Base-by-base conservation (phyloP, 345 rosid species). In the Limnanthes douglasii region DNA sequence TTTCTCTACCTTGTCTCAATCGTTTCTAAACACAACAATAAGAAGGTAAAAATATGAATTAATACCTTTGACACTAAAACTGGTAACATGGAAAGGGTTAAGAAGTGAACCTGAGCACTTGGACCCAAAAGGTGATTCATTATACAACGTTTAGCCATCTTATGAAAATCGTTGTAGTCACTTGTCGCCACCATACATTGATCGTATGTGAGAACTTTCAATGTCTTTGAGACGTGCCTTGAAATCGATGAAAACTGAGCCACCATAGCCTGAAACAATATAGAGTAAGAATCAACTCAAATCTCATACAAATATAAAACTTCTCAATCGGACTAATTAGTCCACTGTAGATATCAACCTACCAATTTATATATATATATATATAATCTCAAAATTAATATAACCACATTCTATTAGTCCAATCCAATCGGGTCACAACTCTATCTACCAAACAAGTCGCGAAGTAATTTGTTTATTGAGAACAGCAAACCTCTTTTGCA, bases 111-210 rank as follows among this genome's bases (percentile, higher is more conserved):
- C 97, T 88, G 95, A 31, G 94, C 92, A 47, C 40, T 66, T 1
- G 75, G 19, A 55, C 86, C 84, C 45, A 80, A 57, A 18, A 81
- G 61, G 29, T 54, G 66, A 27, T 73, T 39, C 33, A 77, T 51
- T 26, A 90, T 21, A 24, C 48, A 58, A 3, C 78, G 68, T 60
- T 90, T 84, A 5, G 41, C 67, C 39, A 43, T 22, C 53, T 72
- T 80, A 57, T 84, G 95, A 32, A 84, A 90, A 28, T 80, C 86
- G 41, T 50, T 41, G 35, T 84, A 84, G 54, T 80, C 95, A 53
- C 98, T 90, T 0, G 53, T 77, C 15, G 98, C 94, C 41, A 84
- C 98, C 92, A 80, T 79, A 41, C 62, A 40, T 51, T 76, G 79
- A 52, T 84, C 47, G 31, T 56, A 41, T 17, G 85, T 77, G 21